Evolutionary conservation across 768 basidiomycete genomes (phyloP).

Genomic region (Fomitopsis serialis): DNA sequence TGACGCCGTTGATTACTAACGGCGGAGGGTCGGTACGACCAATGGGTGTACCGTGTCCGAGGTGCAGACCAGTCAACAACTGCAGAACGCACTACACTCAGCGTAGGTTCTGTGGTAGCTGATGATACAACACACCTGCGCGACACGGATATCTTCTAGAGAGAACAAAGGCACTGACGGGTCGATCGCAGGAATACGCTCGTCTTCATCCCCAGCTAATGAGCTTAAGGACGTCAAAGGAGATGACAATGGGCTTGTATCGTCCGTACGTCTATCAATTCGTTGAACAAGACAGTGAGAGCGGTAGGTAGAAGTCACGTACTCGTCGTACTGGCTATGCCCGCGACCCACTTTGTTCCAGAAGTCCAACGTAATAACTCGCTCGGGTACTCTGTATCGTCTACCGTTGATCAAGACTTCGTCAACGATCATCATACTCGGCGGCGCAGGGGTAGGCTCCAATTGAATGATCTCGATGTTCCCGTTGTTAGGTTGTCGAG

Average conservation of each 20-base stretch:
- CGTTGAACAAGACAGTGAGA: neutral
- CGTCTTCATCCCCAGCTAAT: conserved; percentile 54
- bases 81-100: neutral
- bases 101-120: too few species aligned
- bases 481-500: conserved; percentile 81
- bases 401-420: conserved; percentile 86
- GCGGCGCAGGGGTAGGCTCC: conserved; percentile 39
- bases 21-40: neutral
- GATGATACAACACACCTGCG: conserved; percentile 42
- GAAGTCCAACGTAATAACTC: conserved; percentile 89
- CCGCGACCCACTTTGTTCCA: conserved; percentile 75
- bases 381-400: conserved; percentile 90
- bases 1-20: neutral
- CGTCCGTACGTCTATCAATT: conserved; percentile 19
- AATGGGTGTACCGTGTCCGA: neutral
- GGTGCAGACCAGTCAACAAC: conserved; percentile 1
- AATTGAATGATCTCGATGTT: conserved; percentile 83
- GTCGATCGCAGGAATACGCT: conserved; percentile 19
- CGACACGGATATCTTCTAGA: conserved; percentile 51
- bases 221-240: conserved; percentile 74
- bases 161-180: conserved; percentile 21
- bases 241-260: conserved; percentile 54
- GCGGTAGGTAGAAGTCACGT: conserved; percentile 15
- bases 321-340: conserved; percentile 35
- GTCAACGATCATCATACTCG: conserved; percentile 55